Percentiles rank a stretch among this genome's conserved stretches.
Conservation (phyloP, 2,329 filamentous ascomycete genomes). For the Diplodia seriata region DNA sequence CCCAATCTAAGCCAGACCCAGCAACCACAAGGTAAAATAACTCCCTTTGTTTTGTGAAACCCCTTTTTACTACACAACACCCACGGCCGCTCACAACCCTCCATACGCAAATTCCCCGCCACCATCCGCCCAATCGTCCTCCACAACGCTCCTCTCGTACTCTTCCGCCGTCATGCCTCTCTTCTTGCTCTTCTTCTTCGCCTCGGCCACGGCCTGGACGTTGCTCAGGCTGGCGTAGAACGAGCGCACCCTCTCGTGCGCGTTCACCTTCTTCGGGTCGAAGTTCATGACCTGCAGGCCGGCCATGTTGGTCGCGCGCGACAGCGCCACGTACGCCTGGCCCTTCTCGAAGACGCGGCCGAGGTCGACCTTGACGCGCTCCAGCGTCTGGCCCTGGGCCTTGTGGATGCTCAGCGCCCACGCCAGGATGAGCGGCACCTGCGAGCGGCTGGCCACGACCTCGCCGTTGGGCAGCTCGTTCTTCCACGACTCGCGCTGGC, state of each 20-base stretch:
- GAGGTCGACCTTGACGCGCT: constrained; percentile 92
- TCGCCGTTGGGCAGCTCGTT: constrained; percentile 96
- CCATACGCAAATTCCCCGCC: constrained; percentile 31
- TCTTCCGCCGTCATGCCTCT: constrained; percentile 38
- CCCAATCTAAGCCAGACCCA: neutral
- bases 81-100: neutral
- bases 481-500: constrained; percentile 91
- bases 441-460: constrained; percentile 81
- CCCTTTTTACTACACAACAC: neutral
- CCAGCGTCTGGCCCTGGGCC: constrained; percentile 92
- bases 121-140: constrained; percentile 34
- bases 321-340: constrained; percentile 95
- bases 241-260: constrained; percentile 81
- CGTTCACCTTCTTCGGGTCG: constrained; percentile 90
- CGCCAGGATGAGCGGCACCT: constrained; percentile 83
- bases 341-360: constrained; percentile 95
- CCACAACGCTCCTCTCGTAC: constrained; percentile 43
- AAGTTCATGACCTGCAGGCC: constrained; percentile 90
- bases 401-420: constrained; percentile 99
- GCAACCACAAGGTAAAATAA: neutral
- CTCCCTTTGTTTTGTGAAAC: neutral
- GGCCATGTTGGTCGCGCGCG: constrained; percentile 84
- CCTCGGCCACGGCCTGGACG: constrained; percentile 60
- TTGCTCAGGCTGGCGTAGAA: constrained; percentile 87
- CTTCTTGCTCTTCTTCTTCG: constrained; percentile 32